Base-by-base conservation (phyloP, 768 basidiomycete genomes). In the Calocybe cyanea region DNA sequence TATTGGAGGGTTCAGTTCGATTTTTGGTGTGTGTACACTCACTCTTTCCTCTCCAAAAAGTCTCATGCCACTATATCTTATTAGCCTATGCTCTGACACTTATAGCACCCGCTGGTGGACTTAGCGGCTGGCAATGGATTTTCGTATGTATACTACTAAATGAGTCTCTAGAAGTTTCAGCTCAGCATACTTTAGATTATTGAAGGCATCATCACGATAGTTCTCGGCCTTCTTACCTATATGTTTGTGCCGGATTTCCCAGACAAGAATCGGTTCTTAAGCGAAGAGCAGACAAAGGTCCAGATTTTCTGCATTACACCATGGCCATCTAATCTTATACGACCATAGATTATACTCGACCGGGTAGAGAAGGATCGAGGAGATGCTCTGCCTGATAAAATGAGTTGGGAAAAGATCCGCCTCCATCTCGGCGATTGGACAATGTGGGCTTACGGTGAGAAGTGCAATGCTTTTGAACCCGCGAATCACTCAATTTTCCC, bases 331-430 rank as follows among this genome's bases (percentile, higher is more conserved):
- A 34, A 28, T 11, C 11, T 11, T 6, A 28, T 52, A 33, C 14
- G 13, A 25, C 14, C 7, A 13, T 15, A 50, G 46, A 33, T 57
- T 5, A 53, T 48, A 18, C 39, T 71, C 21, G 57, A 56, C 37
- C 65, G 70, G 14, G 60, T 70, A 19, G 60, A 67, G 48, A 58
- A 55, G n/a, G 69, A 70, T 52, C 58, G 68, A 37, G 63, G 64
- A 3, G 69, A 72, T 49, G 59, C 68, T 35, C 41, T 69, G 17
- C 63, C 68, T 0, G 68, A 71, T 48, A 32, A 62, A 18, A 57
- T 69, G 43, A 66, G 59, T 1, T 32, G 40, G 24, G 15, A 36
- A 11, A 69, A 68, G 45, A 45, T 71, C 18, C n/a, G 63, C 33
- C 54, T 57, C 36, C 66, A 70, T 45, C 49, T 71, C n/a, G 42